phyloP scores from a whole-genome alignment of 73 alveolate genomes.

The Paramecium bursaria region DNA sequence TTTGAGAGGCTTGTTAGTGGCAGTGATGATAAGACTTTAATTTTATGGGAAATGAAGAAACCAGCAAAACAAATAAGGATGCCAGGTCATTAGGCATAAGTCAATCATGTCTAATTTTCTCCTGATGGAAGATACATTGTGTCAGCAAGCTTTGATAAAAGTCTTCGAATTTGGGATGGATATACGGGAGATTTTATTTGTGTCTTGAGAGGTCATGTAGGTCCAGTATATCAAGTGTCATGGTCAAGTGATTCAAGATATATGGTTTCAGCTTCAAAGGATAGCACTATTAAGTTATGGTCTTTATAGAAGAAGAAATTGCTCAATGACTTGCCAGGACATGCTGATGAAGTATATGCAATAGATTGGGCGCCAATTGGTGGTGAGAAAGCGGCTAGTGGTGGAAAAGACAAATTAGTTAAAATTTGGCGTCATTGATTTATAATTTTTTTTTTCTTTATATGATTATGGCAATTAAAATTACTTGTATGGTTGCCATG shows the following conservation, averaged over 20 bases:
- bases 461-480: not conserved
- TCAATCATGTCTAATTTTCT: slow-evolving; percentile 91
- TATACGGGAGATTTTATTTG: slow-evolving; percentile 93
- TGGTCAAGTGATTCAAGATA: slow-evolving; percentile 99
- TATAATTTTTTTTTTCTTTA: too few relatives aligned
- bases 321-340: slow-evolving; percentile 91
- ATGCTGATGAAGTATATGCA: slow-evolving; percentile 97
- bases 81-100: slow-evolving; percentile 99
- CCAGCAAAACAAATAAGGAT: slow-evolving; percentile 92
- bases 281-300: slow-evolving; percentile 98
- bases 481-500: not conserved
- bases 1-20: slow-evolving; percentile 97
- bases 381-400: slow-evolving; percentile 98
- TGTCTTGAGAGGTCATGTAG: slow-evolving; percentile 98
- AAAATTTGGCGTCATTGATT: slow-evolving; percentile 96
- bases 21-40: slow-evolving; percentile 98
- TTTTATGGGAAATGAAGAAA: slow-evolving; percentile 94
- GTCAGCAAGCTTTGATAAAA: slow-evolving; percentile 99
- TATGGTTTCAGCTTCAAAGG: slow-evolving; percentile 97
- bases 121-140: slow-evolving; percentile 99
- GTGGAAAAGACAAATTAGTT: slow-evolving; percentile 96
- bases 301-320: slow-evolving; percentile 91
- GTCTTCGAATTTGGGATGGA: slow-evolving; percentile 98
- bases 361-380: slow-evolving; percentile 99
- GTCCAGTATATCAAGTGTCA: slow-evolving; percentile 96